phyloP scores from a whole-genome alignment of 441 rosid species.

The Pelargonium fulgidum region DNA sequence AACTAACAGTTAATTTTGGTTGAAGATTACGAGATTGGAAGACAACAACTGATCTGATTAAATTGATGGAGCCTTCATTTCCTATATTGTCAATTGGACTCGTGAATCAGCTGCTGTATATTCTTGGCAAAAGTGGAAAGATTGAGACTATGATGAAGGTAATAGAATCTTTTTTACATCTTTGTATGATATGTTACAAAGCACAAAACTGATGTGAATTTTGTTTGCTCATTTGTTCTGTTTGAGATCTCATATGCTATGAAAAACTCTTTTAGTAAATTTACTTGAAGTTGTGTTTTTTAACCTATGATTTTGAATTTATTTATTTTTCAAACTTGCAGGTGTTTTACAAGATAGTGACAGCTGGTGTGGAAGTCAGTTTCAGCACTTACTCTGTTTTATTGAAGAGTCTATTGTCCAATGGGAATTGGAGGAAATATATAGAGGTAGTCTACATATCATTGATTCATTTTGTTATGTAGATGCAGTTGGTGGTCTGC shows the following conservation, averaged over 20 bases:
- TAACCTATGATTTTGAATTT: constrained; percentile 6
- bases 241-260: neutral
- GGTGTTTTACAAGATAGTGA: constrained; percentile 68
- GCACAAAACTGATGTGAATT: no score
- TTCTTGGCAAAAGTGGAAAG: constrained; percentile 80
- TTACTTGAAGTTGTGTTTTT: constrained; percentile 1
- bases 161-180: neutral
- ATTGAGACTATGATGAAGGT: constrained; percentile 80
- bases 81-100: constrained; percentile 54
- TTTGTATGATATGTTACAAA: constrained; percentile 7
- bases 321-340: constrained; percentile 24
- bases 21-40: constrained; percentile 76
- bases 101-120: constrained; percentile 66
- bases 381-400: constrained; percentile 48
- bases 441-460: constrained; percentile 48
- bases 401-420: constrained; percentile 63
- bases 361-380: constrained; percentile 52
- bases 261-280: neutral
- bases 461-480: neutral
- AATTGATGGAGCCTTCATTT: constrained; percentile 62
- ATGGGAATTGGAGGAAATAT: constrained; percentile 90
- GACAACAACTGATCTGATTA: constrained; percentile 38
- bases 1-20: constrained; percentile 19
- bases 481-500: neutral
- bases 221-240: neutral